A percentile compares a stretch with the other conserved stretches of the same genome.
phyloP scores from a whole-genome alignment of 768 basidiomycete species.

The Pisolithus orientalis region DNA sequence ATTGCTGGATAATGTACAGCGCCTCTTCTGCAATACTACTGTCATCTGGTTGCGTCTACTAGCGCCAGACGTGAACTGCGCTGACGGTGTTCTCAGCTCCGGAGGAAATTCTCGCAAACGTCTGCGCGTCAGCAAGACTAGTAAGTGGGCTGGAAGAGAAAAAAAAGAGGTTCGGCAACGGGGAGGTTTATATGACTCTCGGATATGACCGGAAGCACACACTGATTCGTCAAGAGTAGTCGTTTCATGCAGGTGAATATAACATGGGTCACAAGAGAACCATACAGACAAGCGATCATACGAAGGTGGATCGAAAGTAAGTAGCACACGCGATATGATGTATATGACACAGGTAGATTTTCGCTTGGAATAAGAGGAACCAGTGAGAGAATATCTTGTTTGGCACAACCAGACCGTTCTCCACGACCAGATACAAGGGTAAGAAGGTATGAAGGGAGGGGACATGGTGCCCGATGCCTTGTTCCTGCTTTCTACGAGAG shows the following conservation, averaged over 20 bases:
- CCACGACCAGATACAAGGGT: not conserved
- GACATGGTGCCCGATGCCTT: conserved; percentile 4
- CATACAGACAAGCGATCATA: not conserved
- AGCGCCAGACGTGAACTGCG: not conserved
- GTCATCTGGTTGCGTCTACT: not conserved
- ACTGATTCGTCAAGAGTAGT: not conserved
- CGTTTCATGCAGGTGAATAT: not conserved
- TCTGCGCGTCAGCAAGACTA: conserved; percentile 15
- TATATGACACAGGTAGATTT: conserved; percentile 1
- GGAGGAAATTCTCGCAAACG: conserved; percentile 24
- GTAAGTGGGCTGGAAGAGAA: conserved; percentile 11
- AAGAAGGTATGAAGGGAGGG: not conserved
- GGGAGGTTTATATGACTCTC: too few relatives aligned
- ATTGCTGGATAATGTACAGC: too few relatives aligned
- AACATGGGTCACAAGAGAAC: conserved; percentile 1
- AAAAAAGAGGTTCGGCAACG: not conserved
- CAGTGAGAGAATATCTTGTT: conserved; percentile 1
- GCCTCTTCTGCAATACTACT: not conserved
- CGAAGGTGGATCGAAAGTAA: not conserved
- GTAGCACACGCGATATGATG: not conserved
- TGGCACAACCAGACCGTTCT: conserved; percentile 1
- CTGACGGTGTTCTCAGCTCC: conserved; percentile 12
- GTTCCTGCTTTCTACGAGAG: conserved; percentile 41
- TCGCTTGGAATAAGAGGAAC: not conserved
- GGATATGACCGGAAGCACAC: not conserved